These are phyloP conservation scores for Echium plantagineum DNA, from an alignment of 257 asterid genomes.

Conservation along the genomic window DNA sequence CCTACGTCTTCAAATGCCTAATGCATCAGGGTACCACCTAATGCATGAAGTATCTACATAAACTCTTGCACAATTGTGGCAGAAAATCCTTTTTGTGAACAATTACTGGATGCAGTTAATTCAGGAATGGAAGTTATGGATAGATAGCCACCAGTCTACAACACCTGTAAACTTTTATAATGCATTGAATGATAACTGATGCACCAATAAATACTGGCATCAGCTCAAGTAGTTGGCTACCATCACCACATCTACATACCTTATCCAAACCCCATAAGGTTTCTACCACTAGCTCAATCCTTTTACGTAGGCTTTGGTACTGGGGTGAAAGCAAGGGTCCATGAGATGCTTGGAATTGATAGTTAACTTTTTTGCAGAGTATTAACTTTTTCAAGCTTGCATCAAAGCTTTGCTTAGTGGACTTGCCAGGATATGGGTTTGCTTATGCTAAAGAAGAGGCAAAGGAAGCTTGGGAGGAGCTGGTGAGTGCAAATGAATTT, in stretches of 20 bases:
- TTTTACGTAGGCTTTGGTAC: background rate
- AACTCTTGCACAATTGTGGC: too few species aligned
- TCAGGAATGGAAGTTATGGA: background rate
- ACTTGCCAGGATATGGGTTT: conserved; percentile 98
- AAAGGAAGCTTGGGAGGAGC: conserved; percentile 97
- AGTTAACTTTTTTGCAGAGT: conserved; percentile 36
- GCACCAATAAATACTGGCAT: too few species aligned
- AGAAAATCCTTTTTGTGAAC: too few species aligned
- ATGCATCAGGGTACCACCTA: too few species aligned
- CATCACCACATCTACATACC: background rate
- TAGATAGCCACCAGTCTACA: background rate
- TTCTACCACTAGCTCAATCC: background rate
- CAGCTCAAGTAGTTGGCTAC: background rate
- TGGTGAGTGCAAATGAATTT: conserved; percentile 52
- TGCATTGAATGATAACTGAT: background rate
- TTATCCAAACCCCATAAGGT: background rate
- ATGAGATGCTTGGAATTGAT: conserved; percentile 12
- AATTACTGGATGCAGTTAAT: background rate
- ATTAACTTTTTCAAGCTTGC: conserved; percentile 84
- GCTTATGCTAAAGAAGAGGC: conserved; percentile 95
- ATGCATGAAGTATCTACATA: too few species aligned
- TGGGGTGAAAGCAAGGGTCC: background rate
- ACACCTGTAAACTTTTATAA: too few species aligned
- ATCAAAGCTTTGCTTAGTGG: conserved; percentile 70
- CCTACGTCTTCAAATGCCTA: too few species aligned